These are phyloP conservation scores for Dactylellina drechsleri DNA, from an alignment of 2,329 filamentous ascomycete genomes.

Conservation along the genomic window DNA sequence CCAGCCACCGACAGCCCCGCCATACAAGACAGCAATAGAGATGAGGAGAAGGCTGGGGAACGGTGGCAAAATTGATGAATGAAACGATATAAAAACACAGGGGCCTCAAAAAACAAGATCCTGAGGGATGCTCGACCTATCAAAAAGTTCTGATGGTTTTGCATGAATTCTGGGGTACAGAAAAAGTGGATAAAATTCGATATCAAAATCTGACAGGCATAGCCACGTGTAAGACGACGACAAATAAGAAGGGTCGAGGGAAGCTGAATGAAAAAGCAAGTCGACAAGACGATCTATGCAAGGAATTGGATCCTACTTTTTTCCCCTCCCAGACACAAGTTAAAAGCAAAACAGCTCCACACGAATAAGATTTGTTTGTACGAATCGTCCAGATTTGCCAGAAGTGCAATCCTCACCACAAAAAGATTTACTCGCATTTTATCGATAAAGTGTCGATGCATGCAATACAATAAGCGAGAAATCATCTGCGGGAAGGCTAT, in stretches of 20 bases:
- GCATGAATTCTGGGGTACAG: slow-evolving; percentile 26
- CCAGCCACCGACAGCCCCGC: slow-evolving; percentile 93
- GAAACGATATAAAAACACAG: slow-evolving; percentile 10
- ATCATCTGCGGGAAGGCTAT: slow-evolving; percentile 54
- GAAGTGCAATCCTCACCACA: slow-evolving; percentile 41
- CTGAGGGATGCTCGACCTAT: slow-evolving; percentile 17
- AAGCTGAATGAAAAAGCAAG: slow-evolving; percentile 14
- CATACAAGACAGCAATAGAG: slow-evolving; percentile 91
- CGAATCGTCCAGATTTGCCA: slow-evolving; percentile 12
- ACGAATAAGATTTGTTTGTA: slow-evolving; percentile 29
- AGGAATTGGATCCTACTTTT: slow-evolving; percentile 49
- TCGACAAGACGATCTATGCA: slow-evolving; percentile 5
- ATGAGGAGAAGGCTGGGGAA: slow-evolving; percentile 67
- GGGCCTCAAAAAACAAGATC: neutral
- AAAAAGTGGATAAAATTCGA: slow-evolving; percentile 9
- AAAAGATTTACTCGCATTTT: slow-evolving; percentile 36
- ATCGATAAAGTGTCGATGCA: slow-evolving; percentile 54
- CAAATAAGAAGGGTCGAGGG: neutral
- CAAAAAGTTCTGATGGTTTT: slow-evolving; percentile 4
- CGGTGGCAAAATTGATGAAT: slow-evolving; percentile 49
- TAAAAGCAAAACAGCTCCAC: neutral
- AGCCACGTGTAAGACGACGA: slow-evolving; percentile 49
- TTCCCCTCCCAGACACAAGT: neutral
- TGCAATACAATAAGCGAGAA: slow-evolving; percentile 53
- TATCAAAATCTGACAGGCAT: slow-evolving; percentile 45